Conservation (phyloP, 352 stramenopile genomes). For the Pythium oligandrum region DNA sequence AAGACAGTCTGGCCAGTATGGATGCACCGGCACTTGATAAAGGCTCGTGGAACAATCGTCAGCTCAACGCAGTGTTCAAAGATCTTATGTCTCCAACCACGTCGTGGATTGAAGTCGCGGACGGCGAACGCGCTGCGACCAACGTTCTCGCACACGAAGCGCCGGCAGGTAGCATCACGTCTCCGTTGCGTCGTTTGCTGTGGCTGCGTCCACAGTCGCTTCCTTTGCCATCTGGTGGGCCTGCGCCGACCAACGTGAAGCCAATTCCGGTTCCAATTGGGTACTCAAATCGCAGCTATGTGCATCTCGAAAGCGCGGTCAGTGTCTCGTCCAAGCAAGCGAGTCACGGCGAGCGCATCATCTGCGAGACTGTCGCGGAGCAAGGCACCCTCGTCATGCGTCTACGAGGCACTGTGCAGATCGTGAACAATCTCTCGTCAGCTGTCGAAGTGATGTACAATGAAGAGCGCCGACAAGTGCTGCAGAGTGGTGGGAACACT, state of each 20-base stretch:
- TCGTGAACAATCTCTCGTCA: constrained; percentile 69
- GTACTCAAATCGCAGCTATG: constrained; percentile 82
- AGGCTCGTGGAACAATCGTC: constrained; percentile 52
- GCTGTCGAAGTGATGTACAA: constrained; percentile 80
- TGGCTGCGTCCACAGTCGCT: constrained; percentile 75
- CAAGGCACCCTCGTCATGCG: constrained; percentile 79
- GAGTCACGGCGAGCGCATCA: constrained; percentile 76
- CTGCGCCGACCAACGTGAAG: constrained; percentile 35
- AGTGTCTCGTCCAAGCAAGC: constrained; percentile 48
- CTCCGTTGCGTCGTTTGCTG: constrained; percentile 60
- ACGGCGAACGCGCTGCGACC: constrained; percentile 60
- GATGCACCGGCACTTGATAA: constrained; percentile 38
- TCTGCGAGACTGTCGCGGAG: constrained; percentile 82
- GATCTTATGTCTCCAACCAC: constrained; percentile 71
- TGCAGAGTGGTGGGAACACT: constrained; percentile 35
- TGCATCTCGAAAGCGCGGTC: constrained; percentile 61
- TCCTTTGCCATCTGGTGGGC: constrained; percentile 15
- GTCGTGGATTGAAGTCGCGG: constrained; percentile 60
- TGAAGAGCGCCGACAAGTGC: constrained; percentile 42
- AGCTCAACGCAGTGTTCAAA: constrained; percentile 69
- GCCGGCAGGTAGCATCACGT: constrained; percentile 75
- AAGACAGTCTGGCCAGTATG: constrained; percentile 11
- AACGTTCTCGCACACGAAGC: constrained; percentile 81
- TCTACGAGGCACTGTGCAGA: constrained; percentile 71
- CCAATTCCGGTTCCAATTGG: constrained; percentile 83